Base-by-base conservation (phyloP, 2,329 filamentous ascomycete genomes). In the Cladosporium sp. region DNA sequence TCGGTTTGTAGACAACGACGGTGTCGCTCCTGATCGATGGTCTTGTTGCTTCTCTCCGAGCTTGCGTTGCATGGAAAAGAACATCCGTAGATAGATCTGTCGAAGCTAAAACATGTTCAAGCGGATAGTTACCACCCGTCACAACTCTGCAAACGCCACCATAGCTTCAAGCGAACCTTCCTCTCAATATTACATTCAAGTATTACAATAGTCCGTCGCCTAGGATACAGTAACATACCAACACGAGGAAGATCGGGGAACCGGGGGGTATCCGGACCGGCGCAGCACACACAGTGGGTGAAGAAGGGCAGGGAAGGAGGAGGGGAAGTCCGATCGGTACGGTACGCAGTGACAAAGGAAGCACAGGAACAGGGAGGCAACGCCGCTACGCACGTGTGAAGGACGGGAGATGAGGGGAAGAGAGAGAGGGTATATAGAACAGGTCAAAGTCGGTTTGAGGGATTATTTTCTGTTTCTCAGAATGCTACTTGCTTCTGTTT, bases 291-390 rank as follows among this genome's bases (percentile, higher is more conserved):
- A 21, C 49, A 14, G n/a, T 51, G 51, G n/a, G 43, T 36, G 28
- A 26, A 36, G 46, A 25, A 13, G 7, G 36, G 39, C 56, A 59
- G 21, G 32, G 25, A 54, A 36, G 59, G 48, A 62, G 59, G 59
- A 62, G 59, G 59, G 59, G 59, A 30, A 53, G 46, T 62, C 59
- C 59, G 59, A 43, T 39, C 59, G 59, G 59, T 60, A 58, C 56
- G 32, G 28, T 16, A 53, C 39, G n/a, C 39, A 46, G 39, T 46
- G 39, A 46, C 39, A 46, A 46, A 28, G 28, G 7, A 7, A 4
- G 28, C 28, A 28, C 28, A 28, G 28, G n/a, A 16, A 16, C 18
- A n/a, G 16, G 23, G 48, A 53, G 39, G 39, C 39, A n/a, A 43
- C 18, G 36, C 39, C n/a, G 5, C 16, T 5, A 39, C 39, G 32